Conservation (phyloP, 768 basidiomycete species). For the Tylopilus rubrobrunneus region DNA sequence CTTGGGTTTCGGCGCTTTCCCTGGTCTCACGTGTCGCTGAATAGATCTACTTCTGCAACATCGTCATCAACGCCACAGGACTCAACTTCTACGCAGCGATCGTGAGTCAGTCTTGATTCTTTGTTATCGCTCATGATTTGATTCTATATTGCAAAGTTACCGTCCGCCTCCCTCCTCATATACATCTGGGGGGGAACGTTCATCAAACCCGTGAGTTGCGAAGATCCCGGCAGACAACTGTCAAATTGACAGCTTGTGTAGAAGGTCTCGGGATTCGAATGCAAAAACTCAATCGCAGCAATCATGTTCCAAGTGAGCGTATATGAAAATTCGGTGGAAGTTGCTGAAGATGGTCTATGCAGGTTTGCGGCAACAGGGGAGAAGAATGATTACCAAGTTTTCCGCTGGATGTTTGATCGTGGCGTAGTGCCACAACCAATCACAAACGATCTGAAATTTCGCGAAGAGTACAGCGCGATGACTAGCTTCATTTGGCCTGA, state of each 20-base stretch:
- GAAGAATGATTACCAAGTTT: not conserved
- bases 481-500: slow-evolving; percentile 9
- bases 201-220: not conserved
- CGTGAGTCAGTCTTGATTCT: not conserved
- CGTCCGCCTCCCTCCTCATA: not conserved
- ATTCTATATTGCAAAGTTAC: not conserved
- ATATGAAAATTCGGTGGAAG: too few species aligned
- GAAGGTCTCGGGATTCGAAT: not conserved
- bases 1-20: not conserved
- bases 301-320: slow-evolving; percentile 1
- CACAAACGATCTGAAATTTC: slow-evolving; percentile 1
- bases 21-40: not conserved
- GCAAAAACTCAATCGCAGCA: not conserved
- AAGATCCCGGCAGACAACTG: not conserved
- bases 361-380: slow-evolving; percentile 7
- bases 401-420: slow-evolving; percentile 13
- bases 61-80: not conserved
- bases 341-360: not conserved
- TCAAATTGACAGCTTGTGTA: not conserved
- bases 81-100: not conserved
- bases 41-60: not conserved
- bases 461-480: slow-evolving; percentile 1
- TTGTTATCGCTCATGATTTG: not conserved
- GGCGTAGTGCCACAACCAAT: slow-evolving; percentile 3
- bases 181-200: not conserved